Base-by-base conservation (phyloP, 2,329 filamentous ascomycete genomes). In the Aureobasidium vineae region DNA sequence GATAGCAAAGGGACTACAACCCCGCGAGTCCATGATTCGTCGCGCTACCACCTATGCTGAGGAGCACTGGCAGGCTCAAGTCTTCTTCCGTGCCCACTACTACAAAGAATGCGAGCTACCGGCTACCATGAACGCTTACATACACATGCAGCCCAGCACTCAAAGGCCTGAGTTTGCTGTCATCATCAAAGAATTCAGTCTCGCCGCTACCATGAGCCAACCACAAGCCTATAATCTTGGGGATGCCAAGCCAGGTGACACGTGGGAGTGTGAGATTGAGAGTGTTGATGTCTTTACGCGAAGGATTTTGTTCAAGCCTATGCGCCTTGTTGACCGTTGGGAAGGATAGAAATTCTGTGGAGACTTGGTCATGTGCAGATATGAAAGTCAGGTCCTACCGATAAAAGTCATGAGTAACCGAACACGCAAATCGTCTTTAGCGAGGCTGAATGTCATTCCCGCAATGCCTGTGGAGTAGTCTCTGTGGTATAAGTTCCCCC, bases 11-110 rank as follows among this genome's bases (percentile, higher is more conserved):
- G 79, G 78, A 69, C 70, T 81, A 64, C 73, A 79, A 68, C 78
- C 79, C 52, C 79, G 75, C 72, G 80, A 79, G 71, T 73, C 68
- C 65, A 77, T 80, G n/a, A 80, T 84, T 28, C 74, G 75, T 16
- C 70, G 66, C n/a, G 72, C 76, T 16, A 77, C 77, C 66, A 63
- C 5, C 61, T 71, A 70, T 72, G 79, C 71, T 57, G 73, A 68
- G 68, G 75, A 69, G 7, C 82, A 81, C 71, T 88, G 86, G 86
- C 73, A 77, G 2, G 72, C 77, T 16, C 79, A 83, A 72, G 80
- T 86, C 2, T 77, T 88, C 45, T 83, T 84, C 75, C 84, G 86
- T 50, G 85, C 84, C 16, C 81, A 83, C 71, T 81, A 85, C 71
- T 86, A 84, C 73, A 77, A 77, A 11, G 82, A 87, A 70, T 80